phyloP scores from a whole-genome alignment of 1,284 basidiomycete species.

The Leccinum fallax region DNA sequence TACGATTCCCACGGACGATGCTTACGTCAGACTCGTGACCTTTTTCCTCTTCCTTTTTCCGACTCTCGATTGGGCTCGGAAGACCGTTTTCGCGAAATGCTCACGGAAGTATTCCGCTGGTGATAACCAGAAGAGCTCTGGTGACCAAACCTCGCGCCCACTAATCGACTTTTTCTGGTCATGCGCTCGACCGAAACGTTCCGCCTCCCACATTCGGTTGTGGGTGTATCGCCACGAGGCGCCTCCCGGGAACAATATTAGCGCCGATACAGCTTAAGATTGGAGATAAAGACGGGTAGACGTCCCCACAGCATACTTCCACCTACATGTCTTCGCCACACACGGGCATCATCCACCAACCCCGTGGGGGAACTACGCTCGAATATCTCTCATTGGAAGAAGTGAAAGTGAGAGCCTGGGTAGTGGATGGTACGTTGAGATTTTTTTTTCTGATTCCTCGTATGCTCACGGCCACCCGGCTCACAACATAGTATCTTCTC shows the following conservation, averaged over 20 bases:
- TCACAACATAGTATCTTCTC: constrained; percentile 46
- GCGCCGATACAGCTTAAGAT: constrained; percentile 9
- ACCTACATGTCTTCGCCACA: constrained; percentile 18
- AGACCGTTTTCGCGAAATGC: neutral
- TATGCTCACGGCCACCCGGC: neutral
- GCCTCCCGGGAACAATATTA: neutral
- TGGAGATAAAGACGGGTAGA: constrained; percentile 18
- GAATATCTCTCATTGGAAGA: constrained; percentile 46
- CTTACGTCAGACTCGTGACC: neutral
- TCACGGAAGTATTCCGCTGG: constrained; percentile 12
- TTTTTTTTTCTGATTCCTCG: constrained; percentile 2
- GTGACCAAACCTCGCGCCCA: neutral
- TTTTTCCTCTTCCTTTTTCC: neutral
- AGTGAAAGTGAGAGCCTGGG: constrained; percentile 41
- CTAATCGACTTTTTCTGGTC: constrained; percentile 1
- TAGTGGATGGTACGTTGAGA: constrained; percentile 47
- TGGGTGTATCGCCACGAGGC: constrained; percentile 6
- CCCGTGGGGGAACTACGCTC: constrained; percentile 23
- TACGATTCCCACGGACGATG: neutral
- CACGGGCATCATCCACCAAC: constrained; percentile 44
- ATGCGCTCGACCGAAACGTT: neutral
- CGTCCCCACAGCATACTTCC: constrained; percentile 7
- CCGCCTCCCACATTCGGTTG: constrained; percentile 7
- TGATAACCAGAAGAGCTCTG: constrained; percentile 11
- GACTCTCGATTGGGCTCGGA: neutral